phyloP scores from a whole-genome alignment of 768 basidiomycete genomes.

The Suillus cothurnatus region DNA sequence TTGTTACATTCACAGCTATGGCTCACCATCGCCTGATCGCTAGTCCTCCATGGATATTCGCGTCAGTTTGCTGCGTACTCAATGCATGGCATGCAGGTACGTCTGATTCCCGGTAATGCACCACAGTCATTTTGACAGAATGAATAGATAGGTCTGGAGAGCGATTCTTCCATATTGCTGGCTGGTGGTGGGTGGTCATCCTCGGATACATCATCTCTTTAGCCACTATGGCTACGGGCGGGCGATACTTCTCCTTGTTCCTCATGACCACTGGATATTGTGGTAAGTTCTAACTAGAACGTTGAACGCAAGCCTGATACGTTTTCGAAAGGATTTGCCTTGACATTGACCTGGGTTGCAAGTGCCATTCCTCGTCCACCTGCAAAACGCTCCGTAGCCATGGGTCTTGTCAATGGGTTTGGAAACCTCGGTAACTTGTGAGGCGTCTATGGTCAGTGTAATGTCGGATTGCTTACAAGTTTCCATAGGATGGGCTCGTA shows the following conservation, averaged over 20 bases:
- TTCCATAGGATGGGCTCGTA: constrained; percentile 57
- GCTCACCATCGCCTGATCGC: background rate
- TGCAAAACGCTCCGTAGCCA: constrained; percentile 52
- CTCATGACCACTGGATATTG: constrained; percentile 60
- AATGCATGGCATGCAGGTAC: constrained; percentile 60
- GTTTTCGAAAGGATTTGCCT: constrained; percentile 37
- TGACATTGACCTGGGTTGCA: constrained; percentile 62
- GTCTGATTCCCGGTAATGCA: constrained; percentile 15
- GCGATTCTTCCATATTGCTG: constrained; percentile 61
- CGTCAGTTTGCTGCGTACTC: constrained; percentile 48
- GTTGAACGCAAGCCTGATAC: background rate
- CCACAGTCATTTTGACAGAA: background rate
- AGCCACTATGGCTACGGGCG: constrained; percentile 50
- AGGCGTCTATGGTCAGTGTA: constrained; percentile 19
- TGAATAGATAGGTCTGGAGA: constrained; percentile 57
- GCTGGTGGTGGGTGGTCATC: constrained; percentile 61
- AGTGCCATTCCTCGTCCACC: constrained; percentile 63
- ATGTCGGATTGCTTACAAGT: background rate
- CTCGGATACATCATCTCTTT: constrained; percentile 62
- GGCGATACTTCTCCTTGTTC: constrained; percentile 62
- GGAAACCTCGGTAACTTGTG: constrained; percentile 62
- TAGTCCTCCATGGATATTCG: constrained; percentile 67
- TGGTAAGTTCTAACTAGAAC: constrained; percentile 27
- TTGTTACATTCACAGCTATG: background rate
- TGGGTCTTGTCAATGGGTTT: constrained; percentile 64